Percentiles rank a stretch among this genome's conserved stretches.
These are phyloP conservation scores for Geotrichum restrictum DNA, from an alignment of 1,139 yeast genomes.

Conservation along the genomic window DNA sequence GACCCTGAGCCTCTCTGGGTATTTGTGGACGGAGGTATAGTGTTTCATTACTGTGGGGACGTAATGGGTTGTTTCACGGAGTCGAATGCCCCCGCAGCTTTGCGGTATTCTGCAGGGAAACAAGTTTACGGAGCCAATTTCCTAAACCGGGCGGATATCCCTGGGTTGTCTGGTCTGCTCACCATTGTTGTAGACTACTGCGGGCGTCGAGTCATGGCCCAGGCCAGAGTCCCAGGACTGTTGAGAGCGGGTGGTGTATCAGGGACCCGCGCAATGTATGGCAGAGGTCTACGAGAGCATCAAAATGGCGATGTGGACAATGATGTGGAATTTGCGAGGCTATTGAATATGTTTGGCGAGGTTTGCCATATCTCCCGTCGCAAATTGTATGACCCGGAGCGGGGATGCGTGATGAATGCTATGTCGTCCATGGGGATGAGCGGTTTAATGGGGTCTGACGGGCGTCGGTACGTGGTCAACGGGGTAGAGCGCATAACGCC, in stretches of 20 bases:
- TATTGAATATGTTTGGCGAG: constrained; percentile 62
- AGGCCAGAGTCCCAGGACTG: constrained; percentile 96
- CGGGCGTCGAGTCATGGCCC: constrained; percentile 85
- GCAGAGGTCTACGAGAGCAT: too few species aligned
- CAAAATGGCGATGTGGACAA: constrained; percentile 55
- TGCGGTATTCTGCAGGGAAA: constrained; percentile 75
- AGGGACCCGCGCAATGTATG: constrained; percentile 62
- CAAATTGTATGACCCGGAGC: constrained; percentile 46
- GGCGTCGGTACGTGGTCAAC: constrained; percentile 66
- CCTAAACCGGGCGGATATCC: constrained; percentile 62
- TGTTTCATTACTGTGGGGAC: constrained; percentile 78
- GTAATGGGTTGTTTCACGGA: constrained; percentile 61
- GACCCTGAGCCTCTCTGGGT: constrained; percentile 62
- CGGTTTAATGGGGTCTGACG: constrained; percentile 83
- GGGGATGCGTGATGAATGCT: constrained; percentile 34
- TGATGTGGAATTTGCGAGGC: constrained; percentile 50
- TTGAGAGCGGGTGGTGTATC: constrained; percentile 42
- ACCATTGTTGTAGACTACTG: constrained; percentile 84
- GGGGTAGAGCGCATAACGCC: constrained; percentile 89
- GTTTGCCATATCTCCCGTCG: constrained; percentile 77
- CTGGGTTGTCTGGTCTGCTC: constrained; percentile 64
- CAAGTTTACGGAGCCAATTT: constrained; percentile 71
- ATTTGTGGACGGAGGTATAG: constrained; percentile 75
- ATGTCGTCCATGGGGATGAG: constrained; percentile 71
- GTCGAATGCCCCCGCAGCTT: constrained; percentile 81